Evolutionary conservation across 805 yeast species (phyloP).

Genomic region (Nakazawaea sp.): DNA sequence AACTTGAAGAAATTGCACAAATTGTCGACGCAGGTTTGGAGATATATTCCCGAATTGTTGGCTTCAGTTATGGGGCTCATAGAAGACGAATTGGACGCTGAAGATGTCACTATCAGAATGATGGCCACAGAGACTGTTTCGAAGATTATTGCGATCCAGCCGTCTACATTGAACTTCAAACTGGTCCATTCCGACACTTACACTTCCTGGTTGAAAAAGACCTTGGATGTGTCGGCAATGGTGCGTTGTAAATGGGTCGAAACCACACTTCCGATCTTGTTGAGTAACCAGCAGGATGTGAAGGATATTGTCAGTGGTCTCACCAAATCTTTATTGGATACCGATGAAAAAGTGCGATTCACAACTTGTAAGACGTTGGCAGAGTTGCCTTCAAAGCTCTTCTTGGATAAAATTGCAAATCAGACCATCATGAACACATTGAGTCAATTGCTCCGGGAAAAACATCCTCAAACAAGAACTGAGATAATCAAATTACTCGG

Average conservation of each 20-base stretch:
- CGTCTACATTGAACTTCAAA: constrained; percentile 51
- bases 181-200: constrained; percentile 54
- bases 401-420: constrained; percentile 42
- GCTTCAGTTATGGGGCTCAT: constrained; percentile 71
- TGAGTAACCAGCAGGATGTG: constrained; percentile 32
- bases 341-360: constrained; percentile 66
- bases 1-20: constrained; percentile 57
- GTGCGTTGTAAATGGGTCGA: constrained; percentile 72
- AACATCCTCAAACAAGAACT: constrained; percentile 55
- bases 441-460: constrained; percentile 65
- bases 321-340: constrained; percentile 64
- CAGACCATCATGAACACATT: constrained; percentile 45
- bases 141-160: constrained; percentile 41
- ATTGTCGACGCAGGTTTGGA: constrained; percentile 67
- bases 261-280: constrained; percentile 41
- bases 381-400: constrained; percentile 35
- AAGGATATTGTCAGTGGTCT: constrained; percentile 53
- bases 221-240: constrained; percentile 55
- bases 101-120: constrained; percentile 51
- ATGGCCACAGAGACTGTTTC: constrained; percentile 75
- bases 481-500: constrained; percentile 50
- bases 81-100: constrained; percentile 75
- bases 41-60: constrained; percentile 65
- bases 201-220: constrained; percentile 67
- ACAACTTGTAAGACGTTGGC: constrained; percentile 48